Evolutionary conservation across 164 flowering plant species (phyloP), one percentile per base, ranked within the genome.

Genomic region (Liriodendron chinense): DNA sequence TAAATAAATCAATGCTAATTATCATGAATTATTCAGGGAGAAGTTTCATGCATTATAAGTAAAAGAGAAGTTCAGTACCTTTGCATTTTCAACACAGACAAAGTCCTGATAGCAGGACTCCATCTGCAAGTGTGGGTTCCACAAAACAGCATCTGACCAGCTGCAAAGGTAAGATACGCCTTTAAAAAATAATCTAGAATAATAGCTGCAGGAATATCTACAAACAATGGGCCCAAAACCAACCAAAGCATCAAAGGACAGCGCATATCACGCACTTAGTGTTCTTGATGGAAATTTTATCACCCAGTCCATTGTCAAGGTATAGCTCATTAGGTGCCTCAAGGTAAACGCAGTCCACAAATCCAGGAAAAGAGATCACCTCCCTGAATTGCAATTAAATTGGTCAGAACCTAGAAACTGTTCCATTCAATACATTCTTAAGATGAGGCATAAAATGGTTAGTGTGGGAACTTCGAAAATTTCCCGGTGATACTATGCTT

Each of bases 81-180:
- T 83, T 6, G 98, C 98, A 86, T 95, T 93, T 80, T 95, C 99
- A 56, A 95, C 97, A 65, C 99, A 95, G 47, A 95, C 98, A 83
- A 95, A 95, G 81, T 95, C 96, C 80, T 68, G 87, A 80, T 91
- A 95, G 82, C 91, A 90, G 73, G 92, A 88, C 83, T 93, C 97
- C 99, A 95, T 93, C 72, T 81, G 84, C 77, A 87, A 62, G 84
- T 95, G 82, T 24, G 97, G 99, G 77, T 93, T 95, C 98, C 99
- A 95, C 71, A 95, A 70, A 65, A 95, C 99, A 70, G 93, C 85
- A 85, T 95, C 99, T 50, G 94, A 80, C 99, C 98, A 95, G 80
- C 99, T 95, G 87, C 85, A 83, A 7, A 48, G 65, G 26, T 25
- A 62, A 65, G 1, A 74, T 9, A 63, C 2, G 0, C n/a, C 20